Conservation (phyloP, 371 early-diverging fungal genomes). For the Paraphysoderma sedebokerense region DNA sequence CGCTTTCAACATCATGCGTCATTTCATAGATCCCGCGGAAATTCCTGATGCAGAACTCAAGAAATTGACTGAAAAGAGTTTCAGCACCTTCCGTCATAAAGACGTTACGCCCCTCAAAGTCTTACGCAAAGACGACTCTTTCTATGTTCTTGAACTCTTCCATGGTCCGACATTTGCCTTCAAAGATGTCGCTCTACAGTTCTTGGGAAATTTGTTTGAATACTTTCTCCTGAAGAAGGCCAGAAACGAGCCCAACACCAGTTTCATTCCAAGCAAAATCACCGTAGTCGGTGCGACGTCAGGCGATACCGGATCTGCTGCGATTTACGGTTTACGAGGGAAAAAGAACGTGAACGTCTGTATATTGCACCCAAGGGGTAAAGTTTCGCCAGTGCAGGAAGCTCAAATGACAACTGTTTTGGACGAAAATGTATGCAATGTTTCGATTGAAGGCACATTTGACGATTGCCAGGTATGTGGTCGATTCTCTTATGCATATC, state of each 20-base stretch:
- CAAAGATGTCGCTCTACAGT: slow-evolving; percentile 94
- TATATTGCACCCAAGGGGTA: slow-evolving; percentile 78
- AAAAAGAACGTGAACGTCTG: slow-evolving; percentile 83
- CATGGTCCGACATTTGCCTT: slow-evolving; percentile 96
- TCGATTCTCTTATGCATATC: neutral
- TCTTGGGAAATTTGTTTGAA: slow-evolving; percentile 92
- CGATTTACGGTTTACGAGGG: slow-evolving; percentile 88
- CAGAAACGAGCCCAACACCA: slow-evolving; percentile 20
- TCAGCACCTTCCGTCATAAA: slow-evolving; percentile 38
- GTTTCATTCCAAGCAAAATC: slow-evolving; percentile 35
- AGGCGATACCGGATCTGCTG: slow-evolving; percentile 94
- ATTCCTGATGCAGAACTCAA: slow-evolving; percentile 55
- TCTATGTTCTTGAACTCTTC: slow-evolving; percentile 81
- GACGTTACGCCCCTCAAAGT: slow-evolving; percentile 66
- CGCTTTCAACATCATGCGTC: slow-evolving; percentile 63
- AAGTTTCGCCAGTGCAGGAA: slow-evolving; percentile 86
- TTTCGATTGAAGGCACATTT: slow-evolving; percentile 71
- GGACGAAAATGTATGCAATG: slow-evolving; percentile 80
- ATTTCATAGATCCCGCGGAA: slow-evolving; percentile 60
- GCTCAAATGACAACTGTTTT: slow-evolving; percentile 93
- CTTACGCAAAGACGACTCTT: slow-evolving; percentile 16
- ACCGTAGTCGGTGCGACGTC: slow-evolving; percentile 94
- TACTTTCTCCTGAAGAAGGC: slow-evolving; percentile 78
- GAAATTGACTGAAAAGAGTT: slow-evolving; percentile 46
- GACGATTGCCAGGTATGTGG: slow-evolving; percentile 75